Conservation (phyloP, 2,329 filamentous ascomycete genomes). For the Trichoderma atrobrunneum region DNA sequence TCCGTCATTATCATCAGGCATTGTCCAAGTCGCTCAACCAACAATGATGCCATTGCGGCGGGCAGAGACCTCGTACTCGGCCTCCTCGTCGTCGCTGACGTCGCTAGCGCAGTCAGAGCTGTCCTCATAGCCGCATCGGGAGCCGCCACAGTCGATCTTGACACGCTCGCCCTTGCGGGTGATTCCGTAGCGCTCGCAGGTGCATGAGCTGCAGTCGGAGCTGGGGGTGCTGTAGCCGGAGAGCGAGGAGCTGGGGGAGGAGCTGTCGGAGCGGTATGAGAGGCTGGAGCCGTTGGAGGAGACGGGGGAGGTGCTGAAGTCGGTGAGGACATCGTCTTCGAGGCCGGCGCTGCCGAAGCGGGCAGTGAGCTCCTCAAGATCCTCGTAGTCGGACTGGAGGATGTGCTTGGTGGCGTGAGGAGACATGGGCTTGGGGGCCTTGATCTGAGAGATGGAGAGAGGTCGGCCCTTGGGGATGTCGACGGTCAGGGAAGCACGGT, state of each 20-base stretch:
- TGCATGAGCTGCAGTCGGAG: conserved; percentile 77
- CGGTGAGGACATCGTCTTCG: conserved; percentile 54
- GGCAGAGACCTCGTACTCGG: conserved; percentile 43
- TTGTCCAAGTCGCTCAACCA: conserved; percentile 30
- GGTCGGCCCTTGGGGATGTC: conserved; percentile 86
- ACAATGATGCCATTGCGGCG: conserved; percentile 65
- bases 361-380: conserved; percentile 74
- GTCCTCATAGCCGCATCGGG: conserved; percentile 80
- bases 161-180: conserved; percentile 89
- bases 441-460: conserved; percentile 83
- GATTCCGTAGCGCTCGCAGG: conserved; percentile 94
- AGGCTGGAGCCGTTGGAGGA: conserved; percentile 69
- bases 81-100: conserved; percentile 56
- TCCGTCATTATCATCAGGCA: background rate
- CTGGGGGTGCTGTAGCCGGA: conserved; percentile 76
- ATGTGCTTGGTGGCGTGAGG: conserved; percentile 86
- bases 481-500: conserved; percentile 50
- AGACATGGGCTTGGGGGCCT: conserved; percentile 84
- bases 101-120: conserved; percentile 61
- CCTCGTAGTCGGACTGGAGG: conserved; percentile 74
- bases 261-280: conserved; percentile 71
- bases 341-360: conserved; percentile 66
- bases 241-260: conserved; percentile 68
- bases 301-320: conserved; percentile 58
- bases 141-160: conserved; percentile 92